phyloP scores from a whole-genome alignment of 768 basidiomycete genomes.

The Lentinula raphanica region DNA sequence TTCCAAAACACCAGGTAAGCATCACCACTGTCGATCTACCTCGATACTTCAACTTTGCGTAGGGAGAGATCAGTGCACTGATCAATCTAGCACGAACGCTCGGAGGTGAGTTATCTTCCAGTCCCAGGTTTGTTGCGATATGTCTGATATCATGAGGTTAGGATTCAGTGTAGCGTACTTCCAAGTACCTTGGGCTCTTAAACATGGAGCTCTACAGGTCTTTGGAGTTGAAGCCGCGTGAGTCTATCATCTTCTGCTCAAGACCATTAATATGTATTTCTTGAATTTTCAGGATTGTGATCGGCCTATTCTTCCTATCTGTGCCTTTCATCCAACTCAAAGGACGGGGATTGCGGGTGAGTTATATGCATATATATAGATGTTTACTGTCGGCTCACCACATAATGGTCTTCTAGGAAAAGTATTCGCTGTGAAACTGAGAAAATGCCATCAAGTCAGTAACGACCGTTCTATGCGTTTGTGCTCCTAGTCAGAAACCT shows the following conservation, averaged over 20 bases:
- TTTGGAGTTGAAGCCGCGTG: constrained; percentile 61
- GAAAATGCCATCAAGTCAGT: background rate
- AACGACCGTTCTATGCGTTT: background rate
- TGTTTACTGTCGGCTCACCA: background rate
- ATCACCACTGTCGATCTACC: background rate
- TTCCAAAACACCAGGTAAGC: constrained; percentile 36
- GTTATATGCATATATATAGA: constrained; percentile 8
- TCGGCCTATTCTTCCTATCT: constrained; percentile 44
- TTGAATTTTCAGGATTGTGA: constrained; percentile 35
- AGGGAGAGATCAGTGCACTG: constrained; percentile 61
- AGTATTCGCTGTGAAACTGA: constrained; percentile 4
- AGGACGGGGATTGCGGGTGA: constrained; percentile 41
- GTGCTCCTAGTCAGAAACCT: background rate
- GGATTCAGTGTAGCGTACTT: constrained; percentile 64
- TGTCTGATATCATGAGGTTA: constrained; percentile 6
- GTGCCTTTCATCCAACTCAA: constrained; percentile 48
- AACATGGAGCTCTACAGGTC: constrained; percentile 55
- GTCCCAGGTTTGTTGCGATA: background rate
- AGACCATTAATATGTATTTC: background rate
- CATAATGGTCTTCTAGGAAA: background rate
- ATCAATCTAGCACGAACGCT: constrained; percentile 52
- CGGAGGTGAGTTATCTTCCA: constrained; percentile 31
- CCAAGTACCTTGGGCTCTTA: constrained; percentile 60
- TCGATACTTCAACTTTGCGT: background rate
- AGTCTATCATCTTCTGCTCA: no score